A percentile compares a stretch with the other conserved stretches of the same genome.
Evolutionary conservation across 1,284 basidiomycete species (phyloP).

Genomic region (Moniliophthora roreri): DNA sequence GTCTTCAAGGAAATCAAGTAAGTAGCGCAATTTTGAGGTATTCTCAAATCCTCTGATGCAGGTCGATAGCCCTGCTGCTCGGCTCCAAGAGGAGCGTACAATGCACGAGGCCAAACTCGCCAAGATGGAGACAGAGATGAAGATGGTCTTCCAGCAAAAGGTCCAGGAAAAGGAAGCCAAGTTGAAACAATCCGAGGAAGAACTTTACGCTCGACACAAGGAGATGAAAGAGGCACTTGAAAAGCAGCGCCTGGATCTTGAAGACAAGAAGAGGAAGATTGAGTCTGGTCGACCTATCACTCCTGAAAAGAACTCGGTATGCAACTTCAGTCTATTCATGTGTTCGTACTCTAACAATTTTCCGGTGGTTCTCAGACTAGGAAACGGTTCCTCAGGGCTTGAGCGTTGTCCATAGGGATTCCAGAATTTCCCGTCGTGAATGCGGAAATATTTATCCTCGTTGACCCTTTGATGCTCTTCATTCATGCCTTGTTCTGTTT

Average conservation of each 20-base stretch:
- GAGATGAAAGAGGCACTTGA: conserved; percentile 99
- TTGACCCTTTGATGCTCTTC: background rate
- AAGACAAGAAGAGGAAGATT: conserved; percentile 97
- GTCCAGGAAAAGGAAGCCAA: conserved; percentile 98
- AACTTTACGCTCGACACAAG: conserved; percentile 94
- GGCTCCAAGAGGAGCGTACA: conserved; percentile 92
- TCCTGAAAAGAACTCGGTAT: conserved; percentile 84
- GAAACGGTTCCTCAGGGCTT: conserved; percentile 77
- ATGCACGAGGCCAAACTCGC: conserved; percentile 93
- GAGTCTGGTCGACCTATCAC: conserved; percentile 94
- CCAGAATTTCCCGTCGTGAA: conserved; percentile 16
- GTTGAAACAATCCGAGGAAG: conserved; percentile 97
- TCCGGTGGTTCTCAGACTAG: conserved; percentile 50
- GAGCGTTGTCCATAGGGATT: conserved; percentile 29
- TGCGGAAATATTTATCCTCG: background rate
- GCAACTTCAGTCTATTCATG: conserved; percentile 25
- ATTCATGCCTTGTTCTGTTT: conserved; percentile 23
- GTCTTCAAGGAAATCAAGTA: conserved; percentile 99
- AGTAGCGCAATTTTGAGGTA: conserved; percentile 30
- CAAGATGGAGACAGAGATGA: conserved; percentile 99
- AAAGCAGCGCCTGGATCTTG: conserved; percentile 92
- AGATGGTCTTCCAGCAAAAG: conserved; percentile 99
- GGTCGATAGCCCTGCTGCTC: conserved; percentile 78
- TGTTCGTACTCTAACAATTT: background rate
- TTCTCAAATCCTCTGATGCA: conserved; percentile 11